These are phyloP conservation scores for Alectoria sarmentosa DNA, from an alignment of 495 filamentous ascomycete species.

Conservation along the genomic window DNA sequence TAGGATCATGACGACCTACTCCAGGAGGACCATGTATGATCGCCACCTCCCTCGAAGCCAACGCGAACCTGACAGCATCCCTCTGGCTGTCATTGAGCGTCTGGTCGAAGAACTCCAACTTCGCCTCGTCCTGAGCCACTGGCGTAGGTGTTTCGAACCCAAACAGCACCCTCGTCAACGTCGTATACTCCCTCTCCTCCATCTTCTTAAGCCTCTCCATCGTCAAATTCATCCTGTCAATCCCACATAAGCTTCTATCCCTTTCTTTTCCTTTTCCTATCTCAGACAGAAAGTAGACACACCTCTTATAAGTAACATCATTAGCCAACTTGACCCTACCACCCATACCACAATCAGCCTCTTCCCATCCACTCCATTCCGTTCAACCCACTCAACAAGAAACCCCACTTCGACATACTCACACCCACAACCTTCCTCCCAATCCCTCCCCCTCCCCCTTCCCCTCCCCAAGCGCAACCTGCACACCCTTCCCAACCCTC, in stretches of 20 bases:
- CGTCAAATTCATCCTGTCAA: slow-evolving; percentile 72
- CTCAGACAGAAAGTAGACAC: slow-evolving; percentile 18
- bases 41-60: slow-evolving; percentile 75
- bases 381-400: slow-evolving; percentile 20
- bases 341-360: slow-evolving; percentile 20
- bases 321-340: slow-evolving; percentile 82
- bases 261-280: neutral
- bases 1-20: slow-evolving; percentile 39
- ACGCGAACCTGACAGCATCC: slow-evolving; percentile 81
- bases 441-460: slow-evolving; percentile 61
- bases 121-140: slow-evolving; percentile 34
- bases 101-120: slow-evolving; percentile 68
- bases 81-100: slow-evolving; percentile 85
- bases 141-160: slow-evolving; percentile 56
- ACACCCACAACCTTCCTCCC: slow-evolving; percentile 59
- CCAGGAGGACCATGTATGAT: slow-evolving; percentile 95
- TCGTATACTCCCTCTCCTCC: slow-evolving; percentile 57
- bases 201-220: slow-evolving; percentile 78
- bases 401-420: slow-evolving; percentile 28
- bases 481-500: slow-evolving; percentile 50
- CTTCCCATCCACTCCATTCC: neutral
- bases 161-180: slow-evolving; percentile 78
- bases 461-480: slow-evolving; percentile 65
- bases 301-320: slow-evolving; percentile 86
- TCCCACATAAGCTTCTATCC: slow-evolving; percentile 8